These are phyloP conservation scores for Phytophthora tentaculata DNA, from an alignment of 352 stramenopile species.

Conservation along the genomic window DNA sequence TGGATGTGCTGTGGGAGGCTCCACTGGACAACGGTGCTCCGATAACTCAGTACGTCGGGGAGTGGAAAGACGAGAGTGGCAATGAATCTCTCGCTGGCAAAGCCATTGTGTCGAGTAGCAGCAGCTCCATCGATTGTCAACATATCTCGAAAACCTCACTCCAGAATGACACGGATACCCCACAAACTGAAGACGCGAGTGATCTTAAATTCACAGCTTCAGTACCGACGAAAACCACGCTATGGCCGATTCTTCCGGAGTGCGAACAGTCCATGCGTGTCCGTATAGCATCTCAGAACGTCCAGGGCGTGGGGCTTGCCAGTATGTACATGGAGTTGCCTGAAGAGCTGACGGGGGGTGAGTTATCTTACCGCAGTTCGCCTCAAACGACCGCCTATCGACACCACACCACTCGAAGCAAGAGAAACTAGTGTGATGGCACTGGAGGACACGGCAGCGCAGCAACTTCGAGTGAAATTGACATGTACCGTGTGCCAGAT, in stretches of 20 bases:
- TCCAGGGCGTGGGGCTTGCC: slow-evolving; percentile 57
- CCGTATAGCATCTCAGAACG: slow-evolving; percentile 67
- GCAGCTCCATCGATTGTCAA: slow-evolving; percentile 21
- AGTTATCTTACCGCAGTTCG: slow-evolving; percentile 58
- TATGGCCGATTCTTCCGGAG: slow-evolving; percentile 67
- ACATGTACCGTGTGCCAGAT: slow-evolving; percentile 65
- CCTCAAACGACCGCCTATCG: slow-evolving; percentile 41
- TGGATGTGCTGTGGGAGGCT: slow-evolving; percentile 73
- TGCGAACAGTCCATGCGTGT: slow-evolving; percentile 54
- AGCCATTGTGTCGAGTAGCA: slow-evolving; percentile 19
- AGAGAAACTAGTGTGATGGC: slow-evolving; percentile 48
- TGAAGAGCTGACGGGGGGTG: slow-evolving; percentile 60
- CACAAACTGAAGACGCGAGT: background rate
- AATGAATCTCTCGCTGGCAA: slow-evolving; percentile 32
- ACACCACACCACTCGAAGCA: slow-evolving; percentile 53
- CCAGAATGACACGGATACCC: background rate
- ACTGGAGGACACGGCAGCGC: slow-evolving; percentile 42
- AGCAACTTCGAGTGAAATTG: slow-evolving; percentile 34
- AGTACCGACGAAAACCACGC: slow-evolving; percentile 54
- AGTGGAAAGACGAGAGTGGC: slow-evolving; percentile 69
- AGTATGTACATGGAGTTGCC: slow-evolving; percentile 65
- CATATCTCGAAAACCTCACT: slow-evolving; percentile 5
- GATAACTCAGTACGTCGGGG: slow-evolving; percentile 71
- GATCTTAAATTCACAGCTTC: background rate
- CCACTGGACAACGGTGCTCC: slow-evolving; percentile 64